Percentiles rank a stretch among this genome's conserved stretches.
Evolutionary conservation across 176 grass and related monocot species (phyloP).

Genomic region (Hsuehochloa calcarea): DNA sequence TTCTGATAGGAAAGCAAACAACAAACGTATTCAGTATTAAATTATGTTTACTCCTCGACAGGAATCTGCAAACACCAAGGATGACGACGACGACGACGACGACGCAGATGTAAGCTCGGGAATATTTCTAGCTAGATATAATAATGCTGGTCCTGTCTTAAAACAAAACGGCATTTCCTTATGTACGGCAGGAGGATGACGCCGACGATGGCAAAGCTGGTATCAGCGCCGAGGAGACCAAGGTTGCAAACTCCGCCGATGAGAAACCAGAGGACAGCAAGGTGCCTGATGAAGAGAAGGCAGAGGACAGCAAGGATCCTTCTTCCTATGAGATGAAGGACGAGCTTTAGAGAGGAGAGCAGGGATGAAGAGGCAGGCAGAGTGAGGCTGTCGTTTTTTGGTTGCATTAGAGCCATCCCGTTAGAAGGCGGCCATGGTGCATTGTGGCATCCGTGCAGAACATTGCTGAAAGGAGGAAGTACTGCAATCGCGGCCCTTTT

Average conservation of each 20-base stretch:
- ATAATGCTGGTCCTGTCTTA: not conserved
- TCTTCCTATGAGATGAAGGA: constrained; percentile 35
- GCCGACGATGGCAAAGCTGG: not conserved
- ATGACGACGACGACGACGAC: not conserved
- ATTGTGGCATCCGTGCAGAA: not conserved
- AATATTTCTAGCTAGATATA: not conserved
- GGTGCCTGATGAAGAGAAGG: not conserved
- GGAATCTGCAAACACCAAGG: constrained; percentile 39
- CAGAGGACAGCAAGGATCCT: constrained; percentile 25
- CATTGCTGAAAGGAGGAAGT: not conserved
- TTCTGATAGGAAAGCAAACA: not conserved
- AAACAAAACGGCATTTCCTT: not conserved
- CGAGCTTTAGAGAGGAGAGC: constrained; percentile 42
- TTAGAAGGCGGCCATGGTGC: not conserved
- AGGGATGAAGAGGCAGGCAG: not conserved
- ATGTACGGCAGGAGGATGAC: constrained; percentile 32
- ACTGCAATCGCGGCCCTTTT: not conserved
- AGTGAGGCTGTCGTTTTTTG: not conserved
- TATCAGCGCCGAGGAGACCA: not conserved
- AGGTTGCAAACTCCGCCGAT: not conserved
- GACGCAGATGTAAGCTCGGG: constrained; percentile 31
- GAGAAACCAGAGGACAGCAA: not conserved
- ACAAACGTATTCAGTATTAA: not conserved
- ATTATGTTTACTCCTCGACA: not conserved
- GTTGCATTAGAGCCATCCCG: not conserved